phyloP scores from a whole-genome alignment of 1,284 basidiomycete genomes.

The Sanghuangporus weigelae region DNA sequence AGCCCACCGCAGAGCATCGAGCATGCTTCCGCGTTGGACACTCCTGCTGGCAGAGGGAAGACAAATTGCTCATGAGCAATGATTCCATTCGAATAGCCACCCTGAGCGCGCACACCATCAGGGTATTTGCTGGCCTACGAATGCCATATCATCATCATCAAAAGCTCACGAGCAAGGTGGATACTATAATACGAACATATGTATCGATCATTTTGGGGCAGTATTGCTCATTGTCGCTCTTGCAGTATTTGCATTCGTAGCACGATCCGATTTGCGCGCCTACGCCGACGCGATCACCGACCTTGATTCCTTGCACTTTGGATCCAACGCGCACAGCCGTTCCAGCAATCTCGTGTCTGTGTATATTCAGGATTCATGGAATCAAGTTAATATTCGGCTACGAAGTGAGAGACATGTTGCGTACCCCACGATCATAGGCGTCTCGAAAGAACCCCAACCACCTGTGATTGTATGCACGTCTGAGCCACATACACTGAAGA shows the following conservation, averaged over 20 bases:
- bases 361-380: neutral
- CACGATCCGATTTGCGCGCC: constrained; percentile 56
- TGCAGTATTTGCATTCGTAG: constrained; percentile 49
- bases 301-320: constrained; percentile 51
- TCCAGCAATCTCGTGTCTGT: constrained; percentile 57
- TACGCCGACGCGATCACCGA: constrained; percentile 62
- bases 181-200: constrained; percentile 25
- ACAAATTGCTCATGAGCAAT: constrained; percentile 66
- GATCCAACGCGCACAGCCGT: constrained; percentile 46
- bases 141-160: too few relatives aligned
- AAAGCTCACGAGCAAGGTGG: too few relatives aligned
- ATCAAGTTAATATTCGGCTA: neutral
- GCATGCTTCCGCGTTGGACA: constrained; percentile 46
- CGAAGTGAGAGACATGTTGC: too few relatives aligned
- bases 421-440: constrained; percentile 29
- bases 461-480: constrained; percentile 34
- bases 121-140: constrained; percentile 33
- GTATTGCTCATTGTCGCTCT: constrained; percentile 50
- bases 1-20: constrained; percentile 62
- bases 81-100: constrained; percentile 63
- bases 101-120: constrained; percentile 47
- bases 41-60: constrained; percentile 59
- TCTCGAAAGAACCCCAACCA: constrained; percentile 25
- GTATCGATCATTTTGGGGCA: constrained; percentile 30
- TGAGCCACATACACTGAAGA: constrained; percentile 22